Percentiles rank a stretch among this genome's conserved stretches.
Conservation (phyloP, 2,329 filamentous ascomycete species). For the Fusarium kyushuense region DNA sequence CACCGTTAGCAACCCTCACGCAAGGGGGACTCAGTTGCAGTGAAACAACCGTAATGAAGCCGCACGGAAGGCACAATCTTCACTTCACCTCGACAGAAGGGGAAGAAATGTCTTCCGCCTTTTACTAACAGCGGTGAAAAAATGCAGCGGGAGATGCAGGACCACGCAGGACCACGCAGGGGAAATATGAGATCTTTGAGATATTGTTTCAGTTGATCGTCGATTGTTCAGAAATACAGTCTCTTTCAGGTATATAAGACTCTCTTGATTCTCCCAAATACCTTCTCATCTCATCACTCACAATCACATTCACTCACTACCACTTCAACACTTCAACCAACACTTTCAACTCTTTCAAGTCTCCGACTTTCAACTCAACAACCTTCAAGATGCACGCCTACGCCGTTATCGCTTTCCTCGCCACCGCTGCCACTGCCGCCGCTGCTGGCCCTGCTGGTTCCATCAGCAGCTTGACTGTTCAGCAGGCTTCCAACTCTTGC, state of each 20-base stretch:
- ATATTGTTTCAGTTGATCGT: background rate
- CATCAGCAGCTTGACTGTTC: background rate
- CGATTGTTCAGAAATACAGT: too few species aligned
- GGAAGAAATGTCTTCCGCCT: too few species aligned
- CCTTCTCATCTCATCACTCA: background rate
- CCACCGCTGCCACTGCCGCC: background rate
- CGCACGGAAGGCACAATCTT: too few species aligned
- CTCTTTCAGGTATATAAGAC: background rate
- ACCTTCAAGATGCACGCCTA: constrained; percentile 11
- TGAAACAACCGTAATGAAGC: too few species aligned
- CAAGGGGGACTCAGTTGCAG: too few species aligned
- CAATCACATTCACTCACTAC: background rate
- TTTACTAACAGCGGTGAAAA: too few species aligned
- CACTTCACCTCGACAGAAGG: too few species aligned
- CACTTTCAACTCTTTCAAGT: background rate
- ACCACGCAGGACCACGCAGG: too few species aligned
- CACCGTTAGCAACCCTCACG: too few species aligned
- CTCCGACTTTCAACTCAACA: background rate
- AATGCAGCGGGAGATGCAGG: too few species aligned
- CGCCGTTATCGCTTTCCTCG: constrained; percentile 13
- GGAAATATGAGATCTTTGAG: too few species aligned
- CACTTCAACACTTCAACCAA: background rate
- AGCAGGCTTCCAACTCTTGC: constrained; percentile 4
- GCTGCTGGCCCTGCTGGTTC: background rate
- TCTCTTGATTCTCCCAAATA: background rate